A percentile compares a stretch with the other conserved stretches of the same genome.
Conservation (phyloP, 306 rosid genomes). For the Elaeagnus macrophylla region DNA sequence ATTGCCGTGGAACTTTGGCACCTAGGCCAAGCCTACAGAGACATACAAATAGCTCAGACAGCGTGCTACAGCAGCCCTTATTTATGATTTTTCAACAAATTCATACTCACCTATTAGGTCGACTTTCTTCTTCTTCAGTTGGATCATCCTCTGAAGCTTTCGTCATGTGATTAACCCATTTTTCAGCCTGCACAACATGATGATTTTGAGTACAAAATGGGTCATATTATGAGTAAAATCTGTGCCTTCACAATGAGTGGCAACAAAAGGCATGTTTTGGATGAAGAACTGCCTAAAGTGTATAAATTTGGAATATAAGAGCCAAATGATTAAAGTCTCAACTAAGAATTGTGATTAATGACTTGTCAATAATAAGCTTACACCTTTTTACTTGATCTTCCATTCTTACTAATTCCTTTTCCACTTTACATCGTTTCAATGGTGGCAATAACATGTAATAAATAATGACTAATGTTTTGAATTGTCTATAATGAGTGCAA, state of each 20-base stretch:
- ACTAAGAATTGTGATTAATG: too few relatives aligned
- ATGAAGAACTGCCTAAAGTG: too few relatives aligned
- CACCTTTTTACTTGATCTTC: too few relatives aligned
- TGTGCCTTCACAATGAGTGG: neutral
- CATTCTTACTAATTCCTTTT: too few relatives aligned
- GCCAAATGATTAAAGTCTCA: too few relatives aligned
- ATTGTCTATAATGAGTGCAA: too few relatives aligned
- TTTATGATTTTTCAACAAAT: neutral
- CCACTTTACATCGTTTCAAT: too few relatives aligned
- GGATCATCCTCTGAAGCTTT: slow-evolving; percentile 38
- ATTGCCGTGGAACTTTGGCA: slow-evolving; percentile 54
- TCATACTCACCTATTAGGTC: slow-evolving; percentile 50
- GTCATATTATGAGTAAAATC: neutral
- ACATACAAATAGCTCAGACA: neutral
- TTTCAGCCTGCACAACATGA: slow-evolving; percentile 53
- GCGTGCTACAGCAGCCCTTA: neutral
- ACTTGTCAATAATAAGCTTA: too few relatives aligned
- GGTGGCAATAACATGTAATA: too few relatives aligned
- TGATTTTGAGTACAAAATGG: slow-evolving; percentile 1
- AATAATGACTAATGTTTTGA: too few relatives aligned
- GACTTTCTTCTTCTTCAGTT: slow-evolving; percentile 23
- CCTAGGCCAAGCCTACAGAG: slow-evolving; percentile 80
- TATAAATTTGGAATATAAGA: too few relatives aligned
- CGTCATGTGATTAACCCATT: slow-evolving; percentile 69
- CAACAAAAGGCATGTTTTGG: too few relatives aligned